Evolutionary conservation across 2,329 filamentous ascomycete species (phyloP), one percentile per base, ranked within the genome.

Genomic region (Penicillium nordicum): DNA sequence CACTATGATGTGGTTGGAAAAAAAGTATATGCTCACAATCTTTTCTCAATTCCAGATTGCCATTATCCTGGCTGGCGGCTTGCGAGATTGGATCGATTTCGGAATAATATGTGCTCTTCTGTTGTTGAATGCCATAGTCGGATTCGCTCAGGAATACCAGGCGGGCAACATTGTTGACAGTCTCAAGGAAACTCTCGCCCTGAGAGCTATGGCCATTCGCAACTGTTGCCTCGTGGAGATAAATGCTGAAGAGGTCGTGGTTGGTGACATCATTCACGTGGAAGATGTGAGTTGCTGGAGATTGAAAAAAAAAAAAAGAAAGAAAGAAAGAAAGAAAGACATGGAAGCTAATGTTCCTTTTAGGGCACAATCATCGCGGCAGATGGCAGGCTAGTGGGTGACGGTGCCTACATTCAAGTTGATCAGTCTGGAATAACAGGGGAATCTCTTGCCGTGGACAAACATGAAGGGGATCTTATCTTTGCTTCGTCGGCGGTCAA

Each of bases 351-450:
- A 51, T 18, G 32, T 41, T 43, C 25, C 10, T 7, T 49, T 23
- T 46, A 79, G 83, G 92, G 91, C 77, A 93, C 90, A 62, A 95
- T 96, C 67, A 89, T 96, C 66, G 89, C 91, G 62, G 92, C 91
- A 64, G 92, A 96, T 76, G 91, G 91, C 66, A 88, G 88, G 64
- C 88, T 96, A 67, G 86, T 94, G 61, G 92, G 89, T 68, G 88
- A 92, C 67, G 86, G 88, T 73, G 88, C 89, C 59, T 92, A 91
- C 80, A 83, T 93, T 60, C 91, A 96, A 78, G 88, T 96, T 62
- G 91, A 96, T 76, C 92, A 96, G 80, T 95, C 91, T 58, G 86
- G 90, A 73, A 91, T 96, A 72, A 96, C 92, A 57, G 91, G 92
- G 67, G 91, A 96, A 78, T 96, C 92, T 63, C 86, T 96, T 58